Base-by-base conservation (phyloP, 2,329 filamentous ascomycete species). In the Microsporum canis region DNA sequence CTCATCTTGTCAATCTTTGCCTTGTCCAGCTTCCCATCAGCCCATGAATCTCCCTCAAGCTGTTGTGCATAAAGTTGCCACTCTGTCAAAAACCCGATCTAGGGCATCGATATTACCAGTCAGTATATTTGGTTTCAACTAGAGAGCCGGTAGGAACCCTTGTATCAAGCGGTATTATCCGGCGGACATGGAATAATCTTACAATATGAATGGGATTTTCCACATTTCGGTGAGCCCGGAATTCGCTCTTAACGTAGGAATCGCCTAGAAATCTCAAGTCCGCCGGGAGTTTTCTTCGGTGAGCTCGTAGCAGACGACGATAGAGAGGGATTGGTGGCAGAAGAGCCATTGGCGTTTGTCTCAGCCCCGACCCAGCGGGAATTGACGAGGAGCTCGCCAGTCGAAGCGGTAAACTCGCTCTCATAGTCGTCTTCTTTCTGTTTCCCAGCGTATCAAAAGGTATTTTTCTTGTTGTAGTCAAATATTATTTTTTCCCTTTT, bases 1-100 rank as follows among this genome's bases (percentile, higher is more conserved):
- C 88, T 97, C 90, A 97, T 89, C 75, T 96, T 96, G 63, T 90
- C 86, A 61, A 97, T 79, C 75, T 96, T 96, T 0, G 77, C 79
- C 67, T 84, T 83, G 65, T 97, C 92, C 72, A 97, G 80, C 72
- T 87, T 92, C 65, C 89, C 89, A 0, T 87, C 92, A 63, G 82
- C 80, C 94, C 94, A 97, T 0, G 81, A 74, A 59, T 95, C 87
- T 0, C 91, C 92, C 71, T 97, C 92, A 14, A 99, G 77, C 71
- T 90, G 86, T 72, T 99, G 92, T 1, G 91, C 91, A 71, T 97
- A 99, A 59, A 89, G 77, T 74, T 99, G 94, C 92, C 92, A 99
- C 74, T 97, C 91, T 0, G 89, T 92, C 67, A 99, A 80, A 73
- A 99, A 99, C 1, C 92, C 94, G 68, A 97, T 90, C 90, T 95